Evolutionary conservation across 1,284 basidiomycete genomes (phyloP).

Genomic region (Pseudozyma hubeiensis): DNA sequence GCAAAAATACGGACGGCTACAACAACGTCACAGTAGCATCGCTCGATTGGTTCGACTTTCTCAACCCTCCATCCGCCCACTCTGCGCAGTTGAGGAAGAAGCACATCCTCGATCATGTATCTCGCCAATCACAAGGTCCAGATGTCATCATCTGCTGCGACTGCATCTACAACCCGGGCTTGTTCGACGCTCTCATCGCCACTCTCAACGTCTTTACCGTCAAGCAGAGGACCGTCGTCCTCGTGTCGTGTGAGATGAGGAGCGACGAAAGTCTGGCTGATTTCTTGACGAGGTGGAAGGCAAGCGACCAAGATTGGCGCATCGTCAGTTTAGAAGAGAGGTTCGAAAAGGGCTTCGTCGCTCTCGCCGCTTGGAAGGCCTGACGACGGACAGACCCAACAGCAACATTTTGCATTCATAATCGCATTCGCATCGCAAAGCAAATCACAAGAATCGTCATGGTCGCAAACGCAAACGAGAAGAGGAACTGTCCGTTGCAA

Average conservation of each 20-base stretch:
- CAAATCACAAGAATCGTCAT: no score
- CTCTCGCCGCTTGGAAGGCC: slow-evolving; percentile 43
- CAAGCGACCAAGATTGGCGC: slow-evolving; percentile 18
- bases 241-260: slow-evolving; percentile 58
- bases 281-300: slow-evolving; percentile 52
- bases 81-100: slow-evolving; percentile 22
- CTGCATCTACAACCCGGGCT: slow-evolving; percentile 62
- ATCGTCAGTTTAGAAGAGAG: slow-evolving; percentile 46
- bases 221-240: slow-evolving; percentile 41
- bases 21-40: slow-evolving; percentile 6
- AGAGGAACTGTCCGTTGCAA: no score
- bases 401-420: neutral
- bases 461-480: no score
- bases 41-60: slow-evolving; percentile 53
- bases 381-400: neutral
- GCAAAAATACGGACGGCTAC: slow-evolving; percentile 36
- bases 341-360: slow-evolving; percentile 46
- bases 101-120: slow-evolving; percentile 26
- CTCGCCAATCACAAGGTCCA: slow-evolving; percentile 4
- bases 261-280: slow-evolving; percentile 48
- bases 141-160: slow-evolving; percentile 59
- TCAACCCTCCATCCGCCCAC: slow-evolving; percentile 22
- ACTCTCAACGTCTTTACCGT: slow-evolving; percentile 52
- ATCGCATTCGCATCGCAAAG: no score
- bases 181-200: slow-evolving; percentile 57